Evolutionary conservation across 2,329 filamentous ascomycete genomes (phyloP).

Genomic region (Aspergillus fumigatus): DNA sequence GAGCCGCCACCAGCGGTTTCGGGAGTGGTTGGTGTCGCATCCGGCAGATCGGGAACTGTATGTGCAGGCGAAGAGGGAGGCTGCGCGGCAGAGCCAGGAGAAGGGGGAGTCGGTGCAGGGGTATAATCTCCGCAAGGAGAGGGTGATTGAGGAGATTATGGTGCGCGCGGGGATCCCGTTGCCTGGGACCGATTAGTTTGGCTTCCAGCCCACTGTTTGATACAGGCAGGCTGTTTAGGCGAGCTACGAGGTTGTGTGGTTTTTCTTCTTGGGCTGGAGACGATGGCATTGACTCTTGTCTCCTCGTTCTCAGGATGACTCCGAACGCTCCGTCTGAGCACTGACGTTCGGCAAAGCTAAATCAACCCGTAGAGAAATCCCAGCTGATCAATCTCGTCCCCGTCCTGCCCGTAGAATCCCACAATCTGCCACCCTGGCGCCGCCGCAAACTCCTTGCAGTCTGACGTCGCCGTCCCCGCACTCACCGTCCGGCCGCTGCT

Average conservation of each 20-base stretch:
- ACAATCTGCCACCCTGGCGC: conserved; percentile 50
- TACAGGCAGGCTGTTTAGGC: too few species aligned
- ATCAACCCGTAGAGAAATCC: conserved; percentile 30
- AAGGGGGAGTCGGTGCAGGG: conserved; percentile 31
- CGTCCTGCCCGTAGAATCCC: conserved; percentile 50
- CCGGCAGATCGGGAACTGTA: conserved; percentile 41
- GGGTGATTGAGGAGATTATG: conserved; percentile 38
- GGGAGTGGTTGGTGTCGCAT: conserved; percentile 41
- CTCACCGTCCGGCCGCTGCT: conserved; percentile 45
- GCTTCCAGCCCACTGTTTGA: too few species aligned
- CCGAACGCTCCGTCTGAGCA: too few species aligned
- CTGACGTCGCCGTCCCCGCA: conserved; percentile 44
- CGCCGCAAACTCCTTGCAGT: conserved; percentile 47
- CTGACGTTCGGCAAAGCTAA: neutral
- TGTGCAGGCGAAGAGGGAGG: conserved; percentile 36
- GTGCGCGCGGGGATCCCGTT: conserved; percentile 14
- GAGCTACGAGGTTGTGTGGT: neutral
- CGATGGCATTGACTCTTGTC: too few species aligned
- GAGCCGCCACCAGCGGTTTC: conserved; percentile 43
- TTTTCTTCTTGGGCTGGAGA: neutral
- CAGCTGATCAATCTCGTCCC: conserved; percentile 54
- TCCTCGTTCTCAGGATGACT: too few species aligned
- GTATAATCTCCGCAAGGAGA: conserved; percentile 44
- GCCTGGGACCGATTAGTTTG: neutral
- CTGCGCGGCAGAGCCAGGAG: conserved; percentile 25